These are phyloP conservation scores for Lolium multiflorum DNA, from an alignment of 176 grass and related monocot species.

Conservation along the genomic window DNA sequence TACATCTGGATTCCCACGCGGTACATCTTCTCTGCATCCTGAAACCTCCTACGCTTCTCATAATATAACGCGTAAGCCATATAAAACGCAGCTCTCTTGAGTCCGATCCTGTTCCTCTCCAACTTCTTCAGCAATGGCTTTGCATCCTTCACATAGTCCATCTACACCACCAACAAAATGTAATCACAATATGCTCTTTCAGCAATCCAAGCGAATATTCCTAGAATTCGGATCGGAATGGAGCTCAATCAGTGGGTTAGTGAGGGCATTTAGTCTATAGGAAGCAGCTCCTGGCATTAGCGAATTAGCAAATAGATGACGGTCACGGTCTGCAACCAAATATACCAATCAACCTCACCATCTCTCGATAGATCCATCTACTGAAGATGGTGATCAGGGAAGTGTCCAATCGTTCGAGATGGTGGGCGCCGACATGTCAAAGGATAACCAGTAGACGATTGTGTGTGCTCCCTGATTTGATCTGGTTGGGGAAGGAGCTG, in stretches of 20 bases:
- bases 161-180: constrained; percentile 42
- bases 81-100: constrained; percentile 80
- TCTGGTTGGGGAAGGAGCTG: too few species aligned
- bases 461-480: too few species aligned
- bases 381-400: too few species aligned
- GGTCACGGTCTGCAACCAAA: neutral
- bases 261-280: neutral
- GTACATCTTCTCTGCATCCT: constrained; percentile 78
- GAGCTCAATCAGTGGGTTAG: neutral
- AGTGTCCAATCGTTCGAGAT: too few species aligned
- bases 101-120: constrained; percentile 78
- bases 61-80: constrained; percentile 91
- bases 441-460: too few species aligned
- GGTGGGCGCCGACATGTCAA: too few species aligned
- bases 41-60: constrained; percentile 81
- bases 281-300: neutral
- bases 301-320: neutral
- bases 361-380: too few species aligned
- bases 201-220: neutral
- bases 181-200: neutral
- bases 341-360: neutral
- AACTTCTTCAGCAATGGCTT: constrained; percentile 85
- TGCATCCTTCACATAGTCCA: constrained; percentile 90
- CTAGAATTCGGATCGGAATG: neutral
- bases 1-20: constrained; percentile 75